A percentile compares a stretch with the other conserved stretches of the same genome.
Conservation (phyloP, 192 early-diverging fungal species). For the Diversispora eburnea region DNA sequence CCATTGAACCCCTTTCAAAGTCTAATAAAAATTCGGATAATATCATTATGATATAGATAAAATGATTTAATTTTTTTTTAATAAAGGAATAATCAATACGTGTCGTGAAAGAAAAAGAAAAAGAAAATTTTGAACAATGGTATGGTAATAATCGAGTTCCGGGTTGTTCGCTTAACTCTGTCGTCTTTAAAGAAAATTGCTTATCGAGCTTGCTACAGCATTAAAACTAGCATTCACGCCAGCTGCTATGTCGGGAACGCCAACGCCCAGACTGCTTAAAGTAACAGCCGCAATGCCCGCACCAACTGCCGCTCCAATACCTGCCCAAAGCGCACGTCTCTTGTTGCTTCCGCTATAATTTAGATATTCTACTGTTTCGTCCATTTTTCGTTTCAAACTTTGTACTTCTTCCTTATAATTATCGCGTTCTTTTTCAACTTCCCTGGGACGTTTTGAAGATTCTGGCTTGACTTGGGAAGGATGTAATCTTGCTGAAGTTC, state of each 20-base stretch:
- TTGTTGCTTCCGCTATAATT: slow-evolving; percentile 14
- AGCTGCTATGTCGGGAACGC: slow-evolving; percentile 8
- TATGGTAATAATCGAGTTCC: no score
- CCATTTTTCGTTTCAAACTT: slow-evolving; percentile 22
- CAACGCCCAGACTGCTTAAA: slow-evolving; percentile 16
- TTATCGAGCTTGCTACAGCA: no score
- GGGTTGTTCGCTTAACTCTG: no score
- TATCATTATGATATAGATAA: no score
- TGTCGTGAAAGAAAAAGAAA: no score
- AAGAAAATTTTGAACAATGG: no score
- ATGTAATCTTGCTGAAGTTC: background rate
- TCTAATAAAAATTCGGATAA: no score
- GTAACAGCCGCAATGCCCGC: slow-evolving; percentile 13
- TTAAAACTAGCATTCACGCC: background rate
- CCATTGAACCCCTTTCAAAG: no score
- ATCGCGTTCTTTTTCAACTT: slow-evolving; percentile 11
- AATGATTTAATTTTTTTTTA: no score
- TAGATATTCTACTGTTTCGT: slow-evolving; percentile 13
- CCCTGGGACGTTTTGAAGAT: slow-evolving; percentile 2
- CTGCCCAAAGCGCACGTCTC: slow-evolving; percentile 18
- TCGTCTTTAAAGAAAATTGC: no score
- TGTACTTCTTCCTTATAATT: slow-evolving; percentile 23
- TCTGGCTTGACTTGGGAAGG: background rate
- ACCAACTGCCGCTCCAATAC: slow-evolving; percentile 17
- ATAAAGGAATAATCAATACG: no score